These are phyloP conservation scores for Violaceomyces palustris DNA, from an alignment of 1,284 basidiomycete species.

Conservation along the genomic window DNA sequence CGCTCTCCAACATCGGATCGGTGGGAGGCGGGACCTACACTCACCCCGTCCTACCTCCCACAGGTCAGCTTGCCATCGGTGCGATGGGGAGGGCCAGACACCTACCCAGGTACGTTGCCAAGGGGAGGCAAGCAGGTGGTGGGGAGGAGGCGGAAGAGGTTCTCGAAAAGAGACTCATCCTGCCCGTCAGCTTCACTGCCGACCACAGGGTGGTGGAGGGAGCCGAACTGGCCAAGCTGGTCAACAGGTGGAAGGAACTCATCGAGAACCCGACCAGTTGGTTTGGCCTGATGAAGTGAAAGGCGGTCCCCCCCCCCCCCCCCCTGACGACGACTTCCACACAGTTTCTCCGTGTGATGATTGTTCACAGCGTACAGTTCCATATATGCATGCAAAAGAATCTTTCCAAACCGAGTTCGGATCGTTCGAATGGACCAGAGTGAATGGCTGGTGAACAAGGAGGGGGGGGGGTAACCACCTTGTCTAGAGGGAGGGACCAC, in stretches of 20 bases:
- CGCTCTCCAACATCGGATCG: slow-evolving; percentile 65
- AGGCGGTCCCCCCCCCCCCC: too few relatives aligned
- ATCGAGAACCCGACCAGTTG: slow-evolving; percentile 74
- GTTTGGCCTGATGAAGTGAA: slow-evolving; percentile 58
- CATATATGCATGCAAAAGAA: too few relatives aligned
- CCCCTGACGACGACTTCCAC: too few relatives aligned
- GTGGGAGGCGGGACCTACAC: slow-evolving; percentile 40
- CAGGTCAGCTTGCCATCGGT: slow-evolving; percentile 83
- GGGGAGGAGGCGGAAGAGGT: slow-evolving; percentile 26
- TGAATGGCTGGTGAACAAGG: too few relatives aligned
- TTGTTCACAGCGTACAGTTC: too few relatives aligned
- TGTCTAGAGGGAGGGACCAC: too few relatives aligned
- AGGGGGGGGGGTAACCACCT: too few relatives aligned
- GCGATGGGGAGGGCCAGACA: slow-evolving; percentile 63
- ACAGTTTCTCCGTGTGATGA: too few relatives aligned
- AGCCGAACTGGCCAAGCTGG: slow-evolving; percentile 83
- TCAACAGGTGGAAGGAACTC: slow-evolving; percentile 79
- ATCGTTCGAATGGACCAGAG: too few relatives aligned
- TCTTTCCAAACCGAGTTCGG: too few relatives aligned
- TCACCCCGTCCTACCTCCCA: slow-evolving; percentile 67
- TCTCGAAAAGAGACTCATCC: slow-evolving; percentile 25
- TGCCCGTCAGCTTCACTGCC: slow-evolving; percentile 55
- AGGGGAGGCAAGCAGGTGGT: too few relatives aligned
- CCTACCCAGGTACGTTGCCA: slow-evolving; percentile 33
- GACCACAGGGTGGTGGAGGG: slow-evolving; percentile 90